A percentile compares a stretch with the other conserved stretches of the same genome.
These are phyloP conservation scores for Mortierella claussenii DNA, from an alignment of 192 early-diverging fungal genomes.

Conservation along the genomic window DNA sequence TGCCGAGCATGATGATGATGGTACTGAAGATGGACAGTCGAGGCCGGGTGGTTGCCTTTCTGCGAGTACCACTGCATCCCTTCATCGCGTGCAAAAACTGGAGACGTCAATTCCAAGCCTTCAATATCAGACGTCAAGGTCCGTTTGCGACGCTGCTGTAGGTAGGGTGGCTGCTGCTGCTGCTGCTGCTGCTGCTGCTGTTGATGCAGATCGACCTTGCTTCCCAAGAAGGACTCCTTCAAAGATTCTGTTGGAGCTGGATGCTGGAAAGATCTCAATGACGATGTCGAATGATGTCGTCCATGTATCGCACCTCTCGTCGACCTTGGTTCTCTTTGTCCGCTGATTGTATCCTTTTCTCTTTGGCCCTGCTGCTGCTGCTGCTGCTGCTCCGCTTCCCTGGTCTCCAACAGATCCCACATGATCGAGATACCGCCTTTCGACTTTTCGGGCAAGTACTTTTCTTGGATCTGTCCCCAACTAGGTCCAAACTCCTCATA, in stretches of 20 bases:
- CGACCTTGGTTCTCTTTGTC: background rate
- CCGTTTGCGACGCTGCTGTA: background rate
- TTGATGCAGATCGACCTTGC: background rate
- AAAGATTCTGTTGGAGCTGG: background rate
- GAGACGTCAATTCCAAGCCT: background rate
- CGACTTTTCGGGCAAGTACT: slow-evolving; percentile 42
- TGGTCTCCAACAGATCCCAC: slow-evolving; percentile 41
- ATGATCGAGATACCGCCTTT: slow-evolving; percentile 40
- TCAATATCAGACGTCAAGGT: slow-evolving; percentile 8
- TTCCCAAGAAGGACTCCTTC: background rate
- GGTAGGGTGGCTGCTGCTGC: background rate
- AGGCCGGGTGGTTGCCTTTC: background rate
- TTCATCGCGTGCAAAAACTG: background rate
- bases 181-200: background rate
- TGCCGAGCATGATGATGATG: slow-evolving; percentile 1
- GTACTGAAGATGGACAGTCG: background rate
- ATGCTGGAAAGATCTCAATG: background rate
- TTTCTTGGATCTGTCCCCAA: slow-evolving; percentile 53
- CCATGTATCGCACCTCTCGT: background rate
- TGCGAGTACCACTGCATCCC: background rate
- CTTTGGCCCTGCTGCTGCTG: slow-evolving; percentile 1
- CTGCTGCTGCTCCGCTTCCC: slow-evolving; percentile 22
- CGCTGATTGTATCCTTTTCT: too few relatives aligned
- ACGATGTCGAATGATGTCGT: slow-evolving; percentile 2
- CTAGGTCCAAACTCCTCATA: slow-evolving; percentile 46